Evolutionary conservation across 2,329 filamentous ascomycete genomes (phyloP).

Genomic region (Blumeriella jaapii): DNA sequence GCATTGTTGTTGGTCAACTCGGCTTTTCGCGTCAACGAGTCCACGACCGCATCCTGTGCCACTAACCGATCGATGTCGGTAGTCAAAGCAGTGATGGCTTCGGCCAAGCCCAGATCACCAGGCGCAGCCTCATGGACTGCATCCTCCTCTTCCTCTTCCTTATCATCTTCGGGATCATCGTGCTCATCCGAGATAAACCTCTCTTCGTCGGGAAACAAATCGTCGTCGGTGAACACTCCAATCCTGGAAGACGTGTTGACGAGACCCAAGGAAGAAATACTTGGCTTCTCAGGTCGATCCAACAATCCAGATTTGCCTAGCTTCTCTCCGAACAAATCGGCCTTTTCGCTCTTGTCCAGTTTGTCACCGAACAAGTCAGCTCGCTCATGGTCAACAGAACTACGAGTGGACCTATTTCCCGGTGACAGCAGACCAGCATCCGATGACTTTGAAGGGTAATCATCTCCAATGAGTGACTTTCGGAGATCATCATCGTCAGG

Average conservation of each 20-base stretch:
- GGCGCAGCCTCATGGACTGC: conserved; percentile 90
- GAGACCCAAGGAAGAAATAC: conserved; percentile 79
- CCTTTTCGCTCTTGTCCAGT: conserved; percentile 57
- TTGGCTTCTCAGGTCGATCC: conserved; percentile 57
- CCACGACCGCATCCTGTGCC: conserved; percentile 81
- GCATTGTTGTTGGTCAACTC: conserved; percentile 95
- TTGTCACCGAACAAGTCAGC: conserved; percentile 34
- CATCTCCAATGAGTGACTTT: conserved; percentile 54
- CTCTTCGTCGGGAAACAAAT: conserved; percentile 83
- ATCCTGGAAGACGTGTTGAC: conserved; percentile 79
- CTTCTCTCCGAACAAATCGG: conserved; percentile 36
- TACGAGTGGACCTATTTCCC: conserved; percentile 50
- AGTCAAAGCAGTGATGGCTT: conserved; percentile 81
- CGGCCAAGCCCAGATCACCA: conserved; percentile 82
- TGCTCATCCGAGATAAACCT: conserved; percentile 78
- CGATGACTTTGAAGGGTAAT: conserved; percentile 30
- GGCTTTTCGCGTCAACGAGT: conserved; percentile 84
- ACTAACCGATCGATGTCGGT: conserved; percentile 81
- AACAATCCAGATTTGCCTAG: conserved; percentile 30
- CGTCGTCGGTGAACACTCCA: conserved; percentile 87
- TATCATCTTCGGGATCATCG: conserved; percentile 51
- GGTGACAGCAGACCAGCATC: conserved; percentile 38
- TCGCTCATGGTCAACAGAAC: conserved; percentile 46
- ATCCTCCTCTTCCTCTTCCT: conserved; percentile 55
- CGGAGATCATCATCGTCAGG: conserved; percentile 54